These are phyloP conservation scores for Epichloe sp. DNA, from an alignment of 2,329 filamentous ascomycete species.

Conservation along the genomic window DNA sequence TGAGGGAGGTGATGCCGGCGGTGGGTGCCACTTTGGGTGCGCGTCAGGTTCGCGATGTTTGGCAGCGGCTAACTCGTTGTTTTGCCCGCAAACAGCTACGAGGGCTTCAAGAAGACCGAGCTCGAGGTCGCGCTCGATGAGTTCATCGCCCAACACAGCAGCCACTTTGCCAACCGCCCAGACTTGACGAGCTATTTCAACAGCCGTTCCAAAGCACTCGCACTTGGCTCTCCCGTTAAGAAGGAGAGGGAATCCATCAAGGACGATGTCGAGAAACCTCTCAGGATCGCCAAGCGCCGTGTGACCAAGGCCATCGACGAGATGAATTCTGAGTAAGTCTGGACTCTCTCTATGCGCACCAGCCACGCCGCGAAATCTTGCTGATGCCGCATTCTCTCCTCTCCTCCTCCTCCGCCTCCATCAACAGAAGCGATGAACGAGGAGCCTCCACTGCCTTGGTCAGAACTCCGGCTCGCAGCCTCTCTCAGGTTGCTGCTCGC, in stretches of 20 bases:
- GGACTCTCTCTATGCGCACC: not conserved
- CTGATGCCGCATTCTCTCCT: not conserved
- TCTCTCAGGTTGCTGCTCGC: conserved; percentile 40
- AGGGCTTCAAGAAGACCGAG: conserved; percentile 63
- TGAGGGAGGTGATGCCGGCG: no score
- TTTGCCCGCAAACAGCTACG: conserved; percentile 36
- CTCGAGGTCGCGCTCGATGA: conserved; percentile 64
- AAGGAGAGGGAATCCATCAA: conserved; percentile 30
- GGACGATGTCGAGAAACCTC: conserved; percentile 23
- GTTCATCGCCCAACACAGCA: conserved; percentile 56
- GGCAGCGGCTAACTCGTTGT: not conserved
- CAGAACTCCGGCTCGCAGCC: conserved; percentile 36
- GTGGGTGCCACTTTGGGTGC: not conserved
- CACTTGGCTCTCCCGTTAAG: conserved; percentile 49
- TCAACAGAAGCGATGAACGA: conserved; percentile 18
- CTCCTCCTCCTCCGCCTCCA: not conserved
- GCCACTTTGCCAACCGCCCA: conserved; percentile 48
- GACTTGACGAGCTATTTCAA: conserved; percentile 64
- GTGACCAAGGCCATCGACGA: conserved; percentile 33
- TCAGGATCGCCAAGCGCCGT: conserved; percentile 34
- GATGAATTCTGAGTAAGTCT: conserved; percentile 31
- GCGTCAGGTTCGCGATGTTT: conserved; percentile 2
- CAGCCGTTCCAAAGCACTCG: conserved; percentile 43
- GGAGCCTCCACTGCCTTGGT: conserved; percentile 31
- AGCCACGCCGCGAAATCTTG: not conserved